These are phyloP conservation scores for Heterobasidion annosum DNA, from an alignment of 1,284 basidiomycete genomes.

Conservation along the genomic window DNA sequence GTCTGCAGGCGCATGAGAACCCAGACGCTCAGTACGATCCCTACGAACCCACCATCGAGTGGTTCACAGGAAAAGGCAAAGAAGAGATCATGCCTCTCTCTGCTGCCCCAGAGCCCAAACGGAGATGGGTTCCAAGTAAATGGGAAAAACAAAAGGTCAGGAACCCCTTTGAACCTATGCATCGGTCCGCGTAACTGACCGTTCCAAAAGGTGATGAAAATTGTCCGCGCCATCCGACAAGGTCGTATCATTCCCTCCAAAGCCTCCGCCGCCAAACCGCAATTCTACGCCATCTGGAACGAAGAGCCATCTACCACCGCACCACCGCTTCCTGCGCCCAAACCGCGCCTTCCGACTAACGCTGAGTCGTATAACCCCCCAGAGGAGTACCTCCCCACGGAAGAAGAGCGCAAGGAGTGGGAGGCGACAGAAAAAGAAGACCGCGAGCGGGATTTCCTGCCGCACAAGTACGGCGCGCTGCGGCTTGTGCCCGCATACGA, in stretches of 20 bases:
- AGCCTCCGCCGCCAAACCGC: slow-evolving; percentile 57
- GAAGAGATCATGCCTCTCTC: slow-evolving; percentile 92
- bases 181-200: not conserved
- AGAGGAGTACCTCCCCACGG: slow-evolving; percentile 92
- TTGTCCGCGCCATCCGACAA: slow-evolving; percentile 95
- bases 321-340: slow-evolving; percentile 90
- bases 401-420: slow-evolving; percentile 81
- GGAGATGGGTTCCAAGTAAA: slow-evolving; percentile 95
- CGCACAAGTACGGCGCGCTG: slow-evolving; percentile 79
- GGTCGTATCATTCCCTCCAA: slow-evolving; percentile 89
- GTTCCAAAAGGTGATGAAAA: slow-evolving; percentile 86
- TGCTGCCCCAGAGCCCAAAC: slow-evolving; percentile 90
- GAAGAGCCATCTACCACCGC: slow-evolving; percentile 54
- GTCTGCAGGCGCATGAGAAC: slow-evolving; percentile 86
- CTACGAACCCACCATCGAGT: slow-evolving; percentile 90
- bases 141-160: slow-evolving; percentile 98
- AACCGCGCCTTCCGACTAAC: slow-evolving; percentile 83
- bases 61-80: slow-evolving; percentile 96
- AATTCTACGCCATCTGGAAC: slow-evolving; percentile 90
- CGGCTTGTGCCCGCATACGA: slow-evolving; percentile 91
- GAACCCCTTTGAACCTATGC: not conserved
- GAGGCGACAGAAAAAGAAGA: slow-evolving; percentile 85
- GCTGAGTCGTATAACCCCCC: slow-evolving; percentile 98
- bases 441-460: slow-evolving; percentile 84
- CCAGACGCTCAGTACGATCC: slow-evolving; percentile 87